Percentiles rank a stretch among this genome's conserved stretches.
Evolutionary conservation across 2,329 filamentous ascomycete species (phyloP).

Genomic region (Pseudogymnoascus sp.): DNA sequence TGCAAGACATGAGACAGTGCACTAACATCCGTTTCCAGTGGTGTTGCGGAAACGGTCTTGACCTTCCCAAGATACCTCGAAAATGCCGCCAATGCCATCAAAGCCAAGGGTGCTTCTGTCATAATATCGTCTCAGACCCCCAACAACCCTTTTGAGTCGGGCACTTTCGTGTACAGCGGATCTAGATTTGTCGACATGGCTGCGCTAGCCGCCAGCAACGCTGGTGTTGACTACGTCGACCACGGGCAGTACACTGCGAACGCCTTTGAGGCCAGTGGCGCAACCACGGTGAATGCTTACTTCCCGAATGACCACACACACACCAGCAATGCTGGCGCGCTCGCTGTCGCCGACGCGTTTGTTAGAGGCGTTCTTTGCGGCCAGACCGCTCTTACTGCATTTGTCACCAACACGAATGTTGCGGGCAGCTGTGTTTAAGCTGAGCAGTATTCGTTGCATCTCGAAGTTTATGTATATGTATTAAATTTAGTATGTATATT

Average conservation of each 20-base stretch:
- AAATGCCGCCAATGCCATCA: slow-evolving; percentile 23
- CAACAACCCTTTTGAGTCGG: slow-evolving; percentile 55
- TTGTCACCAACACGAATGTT: not conserved
- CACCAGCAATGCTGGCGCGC: slow-evolving; percentile 46
- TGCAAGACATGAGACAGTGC: not conserved
- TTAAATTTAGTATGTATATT: not conserved
- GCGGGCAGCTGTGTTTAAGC: not conserved
- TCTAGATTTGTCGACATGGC: slow-evolving; percentile 49
- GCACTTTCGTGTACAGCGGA: slow-evolving; percentile 38
- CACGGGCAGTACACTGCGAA: slow-evolving; percentile 21
- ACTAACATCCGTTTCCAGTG: not conserved
- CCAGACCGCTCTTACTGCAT: slow-evolving; percentile 28
- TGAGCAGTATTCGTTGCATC: not conserved
- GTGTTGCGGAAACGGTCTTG: not conserved
- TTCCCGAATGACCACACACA: slow-evolving; percentile 55
- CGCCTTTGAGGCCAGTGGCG: slow-evolving; percentile 32
- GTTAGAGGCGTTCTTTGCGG: slow-evolving; percentile 28
- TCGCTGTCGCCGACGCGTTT: slow-evolving; percentile 48
- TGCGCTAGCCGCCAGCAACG: slow-evolving; percentile 17
- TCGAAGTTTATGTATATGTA: not conserved
- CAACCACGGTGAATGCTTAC: slow-evolving; percentile 38
- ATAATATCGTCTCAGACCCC: slow-evolving; percentile 55
- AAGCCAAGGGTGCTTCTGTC: slow-evolving; percentile 52
- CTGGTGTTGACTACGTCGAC: slow-evolving; percentile 19
- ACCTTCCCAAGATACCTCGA: slow-evolving; percentile 19